These are phyloP conservation scores for Panicum virgatum DNA, from an alignment of 202 grass and related monocot species.

Conservation along the genomic window DNA sequence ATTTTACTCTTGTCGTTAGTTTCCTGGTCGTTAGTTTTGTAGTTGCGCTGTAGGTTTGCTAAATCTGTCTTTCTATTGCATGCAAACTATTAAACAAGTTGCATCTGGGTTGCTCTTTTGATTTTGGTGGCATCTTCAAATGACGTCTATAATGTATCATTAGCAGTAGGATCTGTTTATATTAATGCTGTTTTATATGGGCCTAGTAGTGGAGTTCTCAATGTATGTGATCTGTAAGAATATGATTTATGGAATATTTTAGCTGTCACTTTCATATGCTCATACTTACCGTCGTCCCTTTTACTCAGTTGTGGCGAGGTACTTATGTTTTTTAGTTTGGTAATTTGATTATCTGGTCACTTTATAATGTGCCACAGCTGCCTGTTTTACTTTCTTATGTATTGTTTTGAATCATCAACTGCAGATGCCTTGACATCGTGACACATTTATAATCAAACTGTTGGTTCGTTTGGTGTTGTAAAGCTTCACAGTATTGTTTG, in stretches of 20 bases:
- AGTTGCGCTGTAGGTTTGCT: background rate
- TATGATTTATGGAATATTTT: conserved; percentile 17
- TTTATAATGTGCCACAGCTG: background rate
- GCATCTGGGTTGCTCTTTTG: background rate
- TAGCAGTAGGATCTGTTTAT: background rate
- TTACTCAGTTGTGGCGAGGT: background rate
- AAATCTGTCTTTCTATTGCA: conserved; percentile 2
- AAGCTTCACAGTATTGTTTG: background rate
- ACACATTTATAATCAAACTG: background rate
- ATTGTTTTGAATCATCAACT: conserved; percentile 1
- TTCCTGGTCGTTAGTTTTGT: conserved; percentile 10
- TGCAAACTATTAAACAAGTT: background rate
- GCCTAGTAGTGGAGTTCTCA: conserved; percentile 15
- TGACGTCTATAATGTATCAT: background rate
- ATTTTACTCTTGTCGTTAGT: conserved; percentile 31
- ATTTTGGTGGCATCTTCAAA: background rate
- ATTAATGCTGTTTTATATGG: background rate
- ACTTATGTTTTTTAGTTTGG: background rate
- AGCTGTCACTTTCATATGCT: conserved; percentile 8
- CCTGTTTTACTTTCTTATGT: conserved; percentile 16
- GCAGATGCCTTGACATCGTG: background rate
- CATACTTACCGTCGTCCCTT: background rate
- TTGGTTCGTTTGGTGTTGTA: background rate
- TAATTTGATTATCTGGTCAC: background rate
- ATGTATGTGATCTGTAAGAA: conserved; percentile 26